Base-by-base conservation (phyloP, 148 eudicot genomes). In the Cornus controversa region DNA sequence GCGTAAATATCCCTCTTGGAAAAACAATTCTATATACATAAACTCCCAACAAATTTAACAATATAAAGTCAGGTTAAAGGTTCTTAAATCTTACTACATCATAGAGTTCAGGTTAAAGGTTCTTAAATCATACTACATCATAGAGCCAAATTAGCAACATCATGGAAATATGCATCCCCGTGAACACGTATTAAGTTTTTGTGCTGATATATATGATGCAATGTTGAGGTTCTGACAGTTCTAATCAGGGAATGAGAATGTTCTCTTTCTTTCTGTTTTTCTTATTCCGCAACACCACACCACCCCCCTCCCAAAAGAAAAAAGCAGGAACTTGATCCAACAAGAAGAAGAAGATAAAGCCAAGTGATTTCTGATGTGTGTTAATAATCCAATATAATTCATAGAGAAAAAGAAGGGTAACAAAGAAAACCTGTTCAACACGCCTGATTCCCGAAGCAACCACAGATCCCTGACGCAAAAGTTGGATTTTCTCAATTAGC, bases 401-500 rank as follows among this genome's bases (percentile, higher is more conserved):
- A 8, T 50, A 3, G 57, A 50, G 20, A 22, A 37, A 66, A 0
- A 13, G 53, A 77, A 75, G 28, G 34, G 10, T 31, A 47, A 74
- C 73, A 57, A 36, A 67, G 66, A 77, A 74, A 37, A 90, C 99
- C 97, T 93, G 92, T 86, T 96, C 99, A 84, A 93, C 81, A 76
- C 95, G 92, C 74, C 76, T 89, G 78, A 96, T 88, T 67, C 93
- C 94, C 80, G 95, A 87, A 85, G 99, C 98, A 85, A 96, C 90
- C 57, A 91, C 86, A 60, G 98, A 76, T 73, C 98, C 99, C 87
- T 86, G 87, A 45, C 91, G 97, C 75, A 96, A 82, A 80, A 82
- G 80, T 85, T 87, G 99, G 72, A 96, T 93, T 94, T 93, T 96
- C 84, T 88, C 97, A 86, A 96, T 91, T 84, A 96, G 80, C 99